Percentiles rank a stretch among this genome's conserved stretches.
phyloP scores from a whole-genome alignment of 2,329 filamentous ascomycete species.

The Claviceps monticola region DNA sequence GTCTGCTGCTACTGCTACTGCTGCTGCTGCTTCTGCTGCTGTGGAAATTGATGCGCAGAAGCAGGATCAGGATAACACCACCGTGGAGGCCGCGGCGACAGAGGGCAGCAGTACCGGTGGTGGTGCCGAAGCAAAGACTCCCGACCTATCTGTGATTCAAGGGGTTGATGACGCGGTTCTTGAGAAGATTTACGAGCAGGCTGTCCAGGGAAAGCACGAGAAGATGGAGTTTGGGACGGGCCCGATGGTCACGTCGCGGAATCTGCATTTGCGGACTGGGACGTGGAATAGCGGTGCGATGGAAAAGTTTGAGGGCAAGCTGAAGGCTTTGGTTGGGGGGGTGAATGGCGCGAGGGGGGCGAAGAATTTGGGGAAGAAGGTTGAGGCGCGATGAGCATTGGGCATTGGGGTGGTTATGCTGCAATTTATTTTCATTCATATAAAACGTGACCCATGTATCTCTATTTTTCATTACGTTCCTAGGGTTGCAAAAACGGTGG shows the following conservation, averaged over 20 bases:
- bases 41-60: constrained; percentile 12
- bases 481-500: too few relatives aligned
- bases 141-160: constrained; percentile 12
- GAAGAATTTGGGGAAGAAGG: neutral
- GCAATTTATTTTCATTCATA: neutral
- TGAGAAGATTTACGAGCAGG: constrained; percentile 18
- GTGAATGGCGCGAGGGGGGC: neutral
- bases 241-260: constrained; percentile 19
- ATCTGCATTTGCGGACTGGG: constrained; percentile 23
- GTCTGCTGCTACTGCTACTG: too few relatives aligned
- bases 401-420: neutral
- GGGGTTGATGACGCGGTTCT: constrained; percentile 20
- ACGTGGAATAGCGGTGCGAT: constrained; percentile 22
- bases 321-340: constrained; percentile 18
- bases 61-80: neutral
- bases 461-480: too few relatives aligned
- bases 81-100: neutral
- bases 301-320: constrained; percentile 26
- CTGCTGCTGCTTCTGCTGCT: too few relatives aligned
- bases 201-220: constrained; percentile 24
- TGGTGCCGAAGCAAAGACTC: neutral
- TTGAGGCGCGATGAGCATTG: neutral
- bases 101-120: neutral
- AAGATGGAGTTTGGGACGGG: constrained; percentile 20
- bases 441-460: too few relatives aligned